phyloP scores from a whole-genome alignment of 2,329 filamentous ascomycete genomes.

The Aspergillus sp. region DNA sequence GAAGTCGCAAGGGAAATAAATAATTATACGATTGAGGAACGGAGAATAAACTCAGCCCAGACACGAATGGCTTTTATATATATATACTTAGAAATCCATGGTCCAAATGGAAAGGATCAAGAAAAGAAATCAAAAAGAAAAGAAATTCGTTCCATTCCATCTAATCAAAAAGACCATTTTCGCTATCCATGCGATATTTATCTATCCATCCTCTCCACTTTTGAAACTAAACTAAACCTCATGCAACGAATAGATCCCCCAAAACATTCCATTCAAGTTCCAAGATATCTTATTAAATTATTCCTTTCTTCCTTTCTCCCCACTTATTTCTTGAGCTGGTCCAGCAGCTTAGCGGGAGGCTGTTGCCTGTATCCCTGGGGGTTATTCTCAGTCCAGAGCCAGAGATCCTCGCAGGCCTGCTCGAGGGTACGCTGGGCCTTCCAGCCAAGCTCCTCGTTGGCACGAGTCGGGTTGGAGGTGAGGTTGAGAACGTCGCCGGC shows the following conservation, averaged over 20 bases:
- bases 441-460: slow-evolving; percentile 88
- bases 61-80: too few relatives aligned
- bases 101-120: not conserved
- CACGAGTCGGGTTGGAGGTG: slow-evolving; percentile 84
- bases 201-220: not conserved
- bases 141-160: slow-evolving; percentile 39
- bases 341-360: slow-evolving; percentile 79
- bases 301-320: not conserved
- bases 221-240: not conserved
- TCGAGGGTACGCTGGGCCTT: slow-evolving; percentile 88
- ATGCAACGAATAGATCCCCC: slow-evolving; percentile 1
- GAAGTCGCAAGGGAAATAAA: slow-evolving; percentile 35
- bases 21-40: slow-evolving; percentile 1
- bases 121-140: slow-evolving; percentile 20
- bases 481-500: slow-evolving; percentile 91
- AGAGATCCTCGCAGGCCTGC: slow-evolving; percentile 89
- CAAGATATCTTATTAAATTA: slow-evolving; percentile 1
- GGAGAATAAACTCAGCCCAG: too few relatives aligned
- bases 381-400: slow-evolving; percentile 97
- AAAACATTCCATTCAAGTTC: not conserved
- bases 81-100: too few relatives aligned
- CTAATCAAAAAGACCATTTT: slow-evolving; percentile 16
- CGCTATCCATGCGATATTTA: slow-evolving; percentile 3
- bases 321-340: slow-evolving; percentile 45
- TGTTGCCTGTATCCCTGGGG: slow-evolving; percentile 91